Base-by-base conservation (phyloP, 768 basidiomycete genomes). In the Psilocybe azurescens region DNA sequence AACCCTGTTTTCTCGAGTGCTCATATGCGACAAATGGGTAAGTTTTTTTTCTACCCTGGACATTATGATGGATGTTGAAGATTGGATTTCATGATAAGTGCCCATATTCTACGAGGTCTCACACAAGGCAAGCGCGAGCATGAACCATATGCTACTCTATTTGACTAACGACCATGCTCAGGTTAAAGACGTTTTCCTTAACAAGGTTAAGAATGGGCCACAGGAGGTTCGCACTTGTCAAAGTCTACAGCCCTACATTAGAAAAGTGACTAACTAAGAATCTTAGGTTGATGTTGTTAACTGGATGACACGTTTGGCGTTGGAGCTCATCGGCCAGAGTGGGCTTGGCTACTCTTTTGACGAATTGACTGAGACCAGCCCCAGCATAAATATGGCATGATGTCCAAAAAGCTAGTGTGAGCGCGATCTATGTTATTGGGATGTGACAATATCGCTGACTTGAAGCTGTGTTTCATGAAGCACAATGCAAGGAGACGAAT, bases 311-410 rank as follows among this genome's bases (percentile, higher is more conserved):
- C 75, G 82, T 10, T 73, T 77, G 18, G 81, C 83, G 20, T 71
- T 84, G 14, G 82, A 85, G 60, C 71, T 83, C 53, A 78, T 85
- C 56, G 82, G 81, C 2, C 81, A 81, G 69, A 78, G 77, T 16
- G 81, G 83, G 1, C 72, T 85, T 20, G 79, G 79, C 10, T 74
- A 74, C 56, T 77, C 76, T 18, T 80, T 81, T 46, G 79, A 81
- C 61, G 56, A 74, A 0, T 69, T 84, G 7, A 69, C 64, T 6
- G 74, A 74, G 30, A 74, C 75, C 29, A 47, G 62, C 10, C 60
- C 6, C 62, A 64, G 1, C 75, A 73, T 67, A 76, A 67, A 46
- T 81, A 77, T 59, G 67, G 66, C 48, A 54, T 56, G 30, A 70
- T 75, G 9, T 67, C 72, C 18, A 74, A 77, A 62, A 59, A 68